phyloP scores from a whole-genome alignment of 2,329 filamentous ascomycete species.

The Calonectria multiphialidica region DNA sequence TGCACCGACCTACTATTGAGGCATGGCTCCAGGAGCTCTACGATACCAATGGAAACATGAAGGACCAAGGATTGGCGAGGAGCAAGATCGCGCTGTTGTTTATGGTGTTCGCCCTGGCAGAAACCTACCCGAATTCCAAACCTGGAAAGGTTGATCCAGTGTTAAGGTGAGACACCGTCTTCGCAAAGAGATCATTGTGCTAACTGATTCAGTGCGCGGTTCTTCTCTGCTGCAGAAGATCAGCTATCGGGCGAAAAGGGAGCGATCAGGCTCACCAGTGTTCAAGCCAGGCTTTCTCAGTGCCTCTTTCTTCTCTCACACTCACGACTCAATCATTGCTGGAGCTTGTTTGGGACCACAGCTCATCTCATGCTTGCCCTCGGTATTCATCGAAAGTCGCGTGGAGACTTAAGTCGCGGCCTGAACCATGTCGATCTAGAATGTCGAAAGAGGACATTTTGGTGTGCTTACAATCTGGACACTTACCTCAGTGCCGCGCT shows the following conservation, averaged over 20 bases:
- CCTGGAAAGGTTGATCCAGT: constrained; percentile 28
- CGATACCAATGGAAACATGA: constrained; percentile 43
- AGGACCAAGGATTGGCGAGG: constrained; percentile 26
- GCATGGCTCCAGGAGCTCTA: constrained; percentile 57
- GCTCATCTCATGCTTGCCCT: constrained; percentile 53
- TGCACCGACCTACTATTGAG: constrained; percentile 63
- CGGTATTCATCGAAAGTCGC: constrained; percentile 52
- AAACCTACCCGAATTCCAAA: constrained; percentile 51
- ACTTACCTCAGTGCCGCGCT: constrained; percentile 74
- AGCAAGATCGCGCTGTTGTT: constrained; percentile 57
- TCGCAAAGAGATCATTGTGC: background rate
- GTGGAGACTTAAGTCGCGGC: constrained; percentile 22
- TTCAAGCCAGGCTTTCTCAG: constrained; percentile 54
- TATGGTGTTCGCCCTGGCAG: constrained; percentile 63
- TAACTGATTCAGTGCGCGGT: constrained; percentile 39
- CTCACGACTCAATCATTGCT: constrained; percentile 59
- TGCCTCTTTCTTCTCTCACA: constrained; percentile 54
- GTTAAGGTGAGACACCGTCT: background rate
- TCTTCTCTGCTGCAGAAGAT: constrained; percentile 50
- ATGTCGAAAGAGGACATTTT: constrained; percentile 64
- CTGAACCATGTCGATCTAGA: constrained; percentile 52
- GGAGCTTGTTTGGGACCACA: constrained; percentile 57
- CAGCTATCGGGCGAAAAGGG: constrained; percentile 52
- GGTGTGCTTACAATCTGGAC: constrained; percentile 74
- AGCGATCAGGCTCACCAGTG: constrained; percentile 49